Conservation (phyloP, 441 rosid genomes). For the Omphalea diandra region DNA sequence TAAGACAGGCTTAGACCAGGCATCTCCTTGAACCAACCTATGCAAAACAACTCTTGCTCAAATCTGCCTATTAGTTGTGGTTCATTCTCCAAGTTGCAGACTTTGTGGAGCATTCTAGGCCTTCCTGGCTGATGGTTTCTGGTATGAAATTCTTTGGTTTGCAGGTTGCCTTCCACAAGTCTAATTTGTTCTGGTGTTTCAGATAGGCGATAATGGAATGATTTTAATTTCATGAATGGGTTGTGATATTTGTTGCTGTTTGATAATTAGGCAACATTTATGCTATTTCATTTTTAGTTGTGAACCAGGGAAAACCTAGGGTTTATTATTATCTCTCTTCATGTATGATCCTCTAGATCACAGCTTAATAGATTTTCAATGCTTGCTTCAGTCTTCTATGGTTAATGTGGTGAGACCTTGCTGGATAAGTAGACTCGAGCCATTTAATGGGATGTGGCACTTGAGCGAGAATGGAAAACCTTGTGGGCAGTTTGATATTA, state of each 20-base stretch:
- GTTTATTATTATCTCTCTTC: not conserved
- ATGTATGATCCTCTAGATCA: slow-evolving; percentile 5
- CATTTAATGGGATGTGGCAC: slow-evolving; percentile 87
- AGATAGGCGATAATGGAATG: too few relatives aligned
- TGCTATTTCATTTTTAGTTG: not conserved
- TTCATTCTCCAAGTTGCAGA: not conserved
- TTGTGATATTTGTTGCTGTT: not conserved
- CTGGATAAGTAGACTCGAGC: slow-evolving; percentile 88
- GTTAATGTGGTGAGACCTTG: slow-evolving; percentile 81
- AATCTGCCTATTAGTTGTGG: not conserved
- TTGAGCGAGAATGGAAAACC: slow-evolving; percentile 82
- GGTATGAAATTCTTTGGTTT: not conserved
- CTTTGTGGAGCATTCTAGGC: not conserved
- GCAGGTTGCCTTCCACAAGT: not conserved
- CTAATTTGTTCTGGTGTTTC: not conserved
- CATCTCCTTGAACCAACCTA: not conserved
- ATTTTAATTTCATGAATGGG: not conserved
- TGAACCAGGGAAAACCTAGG: not conserved
- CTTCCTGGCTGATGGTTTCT: not conserved
- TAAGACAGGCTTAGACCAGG: not conserved
- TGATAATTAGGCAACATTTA: not conserved
- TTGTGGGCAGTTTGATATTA: slow-evolving; percentile 69
- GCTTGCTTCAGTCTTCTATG: slow-evolving; percentile 54
- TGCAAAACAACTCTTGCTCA: not conserved
- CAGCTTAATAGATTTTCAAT: slow-evolving; percentile 22